Base-by-base conservation (phyloP, 768 basidiomycete species). In the Tubosaeta sp. region DNA sequence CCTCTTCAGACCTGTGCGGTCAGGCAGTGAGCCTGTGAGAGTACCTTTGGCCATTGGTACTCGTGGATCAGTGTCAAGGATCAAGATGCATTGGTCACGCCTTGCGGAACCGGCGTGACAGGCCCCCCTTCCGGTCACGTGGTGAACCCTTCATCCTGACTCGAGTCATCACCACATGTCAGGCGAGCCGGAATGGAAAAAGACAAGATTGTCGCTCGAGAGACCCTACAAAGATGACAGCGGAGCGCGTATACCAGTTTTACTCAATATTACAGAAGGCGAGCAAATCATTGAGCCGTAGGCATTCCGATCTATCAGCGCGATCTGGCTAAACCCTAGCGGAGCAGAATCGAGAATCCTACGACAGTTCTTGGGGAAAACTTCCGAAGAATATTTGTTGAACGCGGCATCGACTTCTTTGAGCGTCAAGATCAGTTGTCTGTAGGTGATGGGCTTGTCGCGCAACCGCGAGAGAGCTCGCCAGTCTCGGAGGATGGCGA, bases 211-310 rank as follows among this genome's bases (percentile, higher is more conserved):
- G 10, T 84, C 87, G 2, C 75, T 93, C 29, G 90, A 93, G 63
- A 74, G 82, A 34, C 88, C 87, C 0, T 90, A 90, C 72, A 90
- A 85, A 66, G 85, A 90, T 60, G 89, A 92, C 57, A 68, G 76
- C 32, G 88, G 86, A 8, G 71, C 78, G 40, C 74, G 62, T 9
- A 79, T 91, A 25, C 84, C 80, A 22, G 71, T 74, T 6, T 69
- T 92, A 25, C 69, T 77, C 24, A 89, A 93, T 60, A 87, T 93
- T 48, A 76, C 78, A 22, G 83, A 88, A 38, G 87, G 89, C 34
- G 76, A 82, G 54, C 78, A 80, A 46, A 70, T 86, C 42, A 83
- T 83, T 52, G 86, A 91, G 71, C 77, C 83, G 90, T 90, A 71
- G 59, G 84, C 42, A 54, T 57, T 27, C 45, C 39, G 40, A 32